Conservation (phyloP, 352 stramenopile genomes). For the Pythium scleroteichum region DNA sequence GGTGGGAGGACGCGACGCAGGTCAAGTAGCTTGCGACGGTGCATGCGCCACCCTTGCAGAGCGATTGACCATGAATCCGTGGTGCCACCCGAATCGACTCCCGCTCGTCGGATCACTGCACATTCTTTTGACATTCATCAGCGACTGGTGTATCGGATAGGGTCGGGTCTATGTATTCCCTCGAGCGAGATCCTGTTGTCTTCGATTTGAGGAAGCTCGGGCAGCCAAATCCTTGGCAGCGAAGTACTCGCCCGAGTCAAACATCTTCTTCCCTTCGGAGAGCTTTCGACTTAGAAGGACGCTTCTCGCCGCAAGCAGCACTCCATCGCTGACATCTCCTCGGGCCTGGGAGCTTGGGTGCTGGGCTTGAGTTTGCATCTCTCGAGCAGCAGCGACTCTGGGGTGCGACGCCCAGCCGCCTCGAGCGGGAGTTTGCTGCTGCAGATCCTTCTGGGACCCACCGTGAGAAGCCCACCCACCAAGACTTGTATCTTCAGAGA, state of each 20-base stretch:
- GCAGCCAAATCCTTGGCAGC: conserved; percentile 30
- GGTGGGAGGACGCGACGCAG: no score
- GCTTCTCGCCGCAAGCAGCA: conserved; percentile 49
- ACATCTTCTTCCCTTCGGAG: conserved; percentile 60
- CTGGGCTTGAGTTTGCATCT: not conserved
- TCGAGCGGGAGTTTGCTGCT: conserved; percentile 2
- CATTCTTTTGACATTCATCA: no score
- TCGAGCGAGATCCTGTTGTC: not conserved
- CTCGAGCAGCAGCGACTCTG: not conserved
- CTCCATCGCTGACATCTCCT: conserved; percentile 1
- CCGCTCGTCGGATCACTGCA: no score
- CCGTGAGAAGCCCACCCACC: conserved; percentile 27
- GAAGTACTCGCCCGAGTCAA: conserved; percentile 82
- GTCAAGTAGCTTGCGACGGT: no score
- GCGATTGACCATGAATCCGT: no score
- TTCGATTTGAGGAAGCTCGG: conserved; percentile 29
- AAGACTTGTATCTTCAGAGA: conserved; percentile 40
- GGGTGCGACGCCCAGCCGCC: conserved; percentile 5
- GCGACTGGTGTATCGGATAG: no score
- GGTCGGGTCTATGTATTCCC: no score
- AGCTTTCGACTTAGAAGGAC: conserved; percentile 69
- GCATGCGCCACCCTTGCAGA: no score
- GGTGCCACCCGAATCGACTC: no score
- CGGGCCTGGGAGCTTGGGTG: not conserved
- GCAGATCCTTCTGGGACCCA: conserved; percentile 1